A percentile compares a stretch with the other conserved stretches of the same genome.
These are phyloP conservation scores for Rhizopogon sp. DNA, from an alignment of 768 basidiomycete species.

Conservation along the genomic window DNA sequence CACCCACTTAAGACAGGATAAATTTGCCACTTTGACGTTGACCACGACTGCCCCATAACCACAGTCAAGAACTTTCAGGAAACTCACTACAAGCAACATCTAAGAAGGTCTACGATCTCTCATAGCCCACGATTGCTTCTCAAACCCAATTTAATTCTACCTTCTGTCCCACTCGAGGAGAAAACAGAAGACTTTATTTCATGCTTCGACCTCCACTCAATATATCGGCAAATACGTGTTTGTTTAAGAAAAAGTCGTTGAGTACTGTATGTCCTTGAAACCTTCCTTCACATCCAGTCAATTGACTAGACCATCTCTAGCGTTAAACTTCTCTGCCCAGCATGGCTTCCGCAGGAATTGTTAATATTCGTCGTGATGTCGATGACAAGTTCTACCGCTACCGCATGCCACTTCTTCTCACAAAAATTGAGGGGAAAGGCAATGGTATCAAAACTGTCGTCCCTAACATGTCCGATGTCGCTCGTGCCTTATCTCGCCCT, in stretches of 20 bases:
- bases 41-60: neutral
- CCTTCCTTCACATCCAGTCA: neutral
- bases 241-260: constrained; percentile 45
- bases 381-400: constrained; percentile 97
- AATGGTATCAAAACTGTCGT: constrained; percentile 99
- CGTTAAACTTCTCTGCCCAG: constrained; percentile 61
- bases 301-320: constrained; percentile 27
- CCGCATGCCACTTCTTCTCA: constrained; percentile 93
- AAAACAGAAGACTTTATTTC: constrained; percentile 45
- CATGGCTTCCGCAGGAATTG: constrained; percentile 78
- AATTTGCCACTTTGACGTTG: constrained; percentile 11
- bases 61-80: neutral
- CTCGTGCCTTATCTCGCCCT: constrained; percentile 90
- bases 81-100: neutral
- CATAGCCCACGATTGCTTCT: constrained; percentile 23
- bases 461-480: constrained; percentile 98
- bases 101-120: neutral
- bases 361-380: constrained; percentile 94
- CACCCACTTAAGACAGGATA: constrained; percentile 11
- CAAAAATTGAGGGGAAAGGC: constrained; percentile 98
- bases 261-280: constrained; percentile 40
- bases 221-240: constrained; percentile 63
- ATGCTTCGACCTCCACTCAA: constrained; percentile 88
- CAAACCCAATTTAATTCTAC: constrained; percentile 11
- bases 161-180: constrained; percentile 29